Base-by-base conservation (phyloP, 2,329 filamentous ascomycete genomes). In the Colletotrichum tamarilloi region DNA sequence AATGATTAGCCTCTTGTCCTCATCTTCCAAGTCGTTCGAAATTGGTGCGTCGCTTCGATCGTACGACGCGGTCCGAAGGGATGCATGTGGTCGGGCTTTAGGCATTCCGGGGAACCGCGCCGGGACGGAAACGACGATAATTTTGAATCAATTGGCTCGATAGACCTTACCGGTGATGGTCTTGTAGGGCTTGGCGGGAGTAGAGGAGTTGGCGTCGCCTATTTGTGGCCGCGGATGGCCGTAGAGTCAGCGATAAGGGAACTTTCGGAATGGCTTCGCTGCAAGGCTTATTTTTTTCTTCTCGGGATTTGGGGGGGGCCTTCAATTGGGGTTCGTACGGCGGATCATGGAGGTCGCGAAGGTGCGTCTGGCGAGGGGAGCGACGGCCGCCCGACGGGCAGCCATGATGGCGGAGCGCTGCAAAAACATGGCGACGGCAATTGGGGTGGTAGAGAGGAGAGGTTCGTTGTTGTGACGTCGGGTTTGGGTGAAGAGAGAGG, bases 381-480 rank as follows among this genome's bases (percentile, higher is more conserved):
- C 79, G 75, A 86, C 85, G 80, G 87, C 86, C 74, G 87, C 90
- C 75, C 91, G 89, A 82, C 91, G 90, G 80, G 89, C 90, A 81
- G 86, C 89, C 78, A 87, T 84, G 77, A 90, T 80, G 82, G 87
- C 90, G 80, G 90, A 87, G 82, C 91, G 91, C 87, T 91, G 89
- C 82, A 92, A 82, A 79, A 92, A 90, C 91, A 92, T 92, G 80
- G 79, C 82, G 82, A 80, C 76, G 76, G 76, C 76, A 75, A 79
- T 78, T 77, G 77, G 76, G 57, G 72, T 60, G 68, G 52, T 56
- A 65, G 72, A 57, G 53, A 49, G 72, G 70, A 73, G 70, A 73
- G 70, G 60, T 75, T 74, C 52, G 64, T 69, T 63, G 65, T 67
- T 63, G 63, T 74, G 75, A 76, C 67, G 75, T 74, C 72, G 66